Conservation (phyloP, 208 protist genomes). For the Leishmania major region DNA sequence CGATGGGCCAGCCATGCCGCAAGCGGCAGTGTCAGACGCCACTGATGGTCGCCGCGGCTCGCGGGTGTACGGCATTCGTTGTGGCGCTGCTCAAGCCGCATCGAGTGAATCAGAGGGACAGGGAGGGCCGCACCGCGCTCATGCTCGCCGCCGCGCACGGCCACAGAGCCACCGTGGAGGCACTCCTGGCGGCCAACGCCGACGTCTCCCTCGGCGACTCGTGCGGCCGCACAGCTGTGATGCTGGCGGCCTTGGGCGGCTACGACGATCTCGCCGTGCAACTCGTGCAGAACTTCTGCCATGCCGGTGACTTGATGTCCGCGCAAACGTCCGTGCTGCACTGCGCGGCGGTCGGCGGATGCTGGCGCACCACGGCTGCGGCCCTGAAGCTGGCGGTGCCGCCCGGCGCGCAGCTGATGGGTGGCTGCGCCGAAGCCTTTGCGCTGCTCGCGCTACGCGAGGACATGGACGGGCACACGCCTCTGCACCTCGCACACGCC, state of each 20-base stretch:
- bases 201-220: constrained; percentile 42
- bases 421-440: constrained; percentile 14
- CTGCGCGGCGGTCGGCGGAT: constrained; percentile 68
- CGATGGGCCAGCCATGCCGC: constrained; percentile 49
- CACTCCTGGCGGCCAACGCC: constrained; percentile 64
- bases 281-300: constrained; percentile 64
- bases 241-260: constrained; percentile 60
- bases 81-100: constrained; percentile 45
- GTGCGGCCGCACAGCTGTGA: constrained; percentile 68
- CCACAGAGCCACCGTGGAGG: constrained; percentile 55
- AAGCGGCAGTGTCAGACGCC: constrained; percentile 55
- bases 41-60: constrained; percentile 67
- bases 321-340: constrained; percentile 73
- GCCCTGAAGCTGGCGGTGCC: constrained; percentile 38
- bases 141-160: constrained; percentile 72
- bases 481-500: constrained; percentile 66
- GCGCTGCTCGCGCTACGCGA: constrained; percentile 37
- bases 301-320: constrained; percentile 38
- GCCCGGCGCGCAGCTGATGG: constrained; percentile 22
- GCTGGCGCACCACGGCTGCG: constrained; percentile 39
- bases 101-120: constrained; percentile 49
- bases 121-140: constrained; percentile 64
- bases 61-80: constrained; percentile 41
- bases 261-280: constrained; percentile 70
- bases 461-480: constrained; percentile 65